A percentile compares a stretch with the other conserved stretches of the same genome.
Conservation (phyloP, 192 early-diverging fungal genomes). For the Podila clonocystis region DNA sequence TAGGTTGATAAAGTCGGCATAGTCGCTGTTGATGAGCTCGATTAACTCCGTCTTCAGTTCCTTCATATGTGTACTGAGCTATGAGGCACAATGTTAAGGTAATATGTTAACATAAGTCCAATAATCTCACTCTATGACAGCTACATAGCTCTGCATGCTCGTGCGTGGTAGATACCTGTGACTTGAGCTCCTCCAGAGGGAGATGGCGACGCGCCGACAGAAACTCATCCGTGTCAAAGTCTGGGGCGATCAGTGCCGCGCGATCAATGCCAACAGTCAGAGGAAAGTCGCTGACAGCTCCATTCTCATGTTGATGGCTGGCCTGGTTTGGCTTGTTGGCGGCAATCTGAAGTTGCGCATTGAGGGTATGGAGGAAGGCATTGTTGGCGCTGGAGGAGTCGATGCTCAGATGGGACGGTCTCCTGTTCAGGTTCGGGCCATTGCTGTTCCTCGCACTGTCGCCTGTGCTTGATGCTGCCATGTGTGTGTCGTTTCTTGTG, state of each 20-base stretch:
- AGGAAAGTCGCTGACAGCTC: slow-evolving; percentile 27
- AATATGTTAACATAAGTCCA: background rate
- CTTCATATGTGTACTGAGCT: slow-evolving; percentile 65
- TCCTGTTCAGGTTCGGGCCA: slow-evolving; percentile 7
- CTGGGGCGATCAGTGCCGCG: slow-evolving; percentile 47
- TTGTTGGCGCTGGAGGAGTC: slow-evolving; percentile 28
- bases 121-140: background rate
- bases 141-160: background rate
- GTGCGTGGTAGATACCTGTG: slow-evolving; percentile 22
- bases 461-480: slow-evolving; percentile 24
- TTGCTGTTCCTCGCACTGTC: slow-evolving; percentile 1
- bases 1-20: slow-evolving; percentile 83
- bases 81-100: slow-evolving; percentile 8
- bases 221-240: slow-evolving; percentile 71
- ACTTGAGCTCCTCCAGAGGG: slow-evolving; percentile 71
- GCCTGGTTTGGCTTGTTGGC: slow-evolving; percentile 2
- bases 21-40: slow-evolving; percentile 83
- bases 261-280: slow-evolving; percentile 53
- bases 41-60: slow-evolving; percentile 78
- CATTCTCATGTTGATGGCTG: slow-evolving; percentile 13
- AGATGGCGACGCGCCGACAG: slow-evolving; percentile 73
- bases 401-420: slow-evolving; percentile 44
- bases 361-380: slow-evolving; percentile 44
- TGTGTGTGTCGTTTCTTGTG: slow-evolving; percentile 6
- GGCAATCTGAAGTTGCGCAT: slow-evolving; percentile 39